Percentiles rank a stretch among this genome's conserved stretches.
Evolutionary conservation across 306 rosid genomes (phyloP).

Genomic region (Clitoria ternatea): DNA sequence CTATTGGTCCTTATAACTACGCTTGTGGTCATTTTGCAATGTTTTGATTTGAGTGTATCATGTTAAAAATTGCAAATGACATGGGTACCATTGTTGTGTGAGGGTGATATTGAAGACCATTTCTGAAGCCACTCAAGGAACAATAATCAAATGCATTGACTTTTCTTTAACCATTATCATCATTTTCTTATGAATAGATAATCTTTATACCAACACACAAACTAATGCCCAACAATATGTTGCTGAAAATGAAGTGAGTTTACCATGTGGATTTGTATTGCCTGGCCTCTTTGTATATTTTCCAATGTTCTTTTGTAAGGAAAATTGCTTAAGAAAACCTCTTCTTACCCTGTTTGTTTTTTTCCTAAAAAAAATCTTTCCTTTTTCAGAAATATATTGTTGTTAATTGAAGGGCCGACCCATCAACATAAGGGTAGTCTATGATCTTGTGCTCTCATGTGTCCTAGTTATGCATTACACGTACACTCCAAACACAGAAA

Average conservation of each 20-base stretch:
- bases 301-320: not conserved
- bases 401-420: too few relatives aligned
- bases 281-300: not conserved
- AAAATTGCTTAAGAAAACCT: not conserved
- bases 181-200: not conserved
- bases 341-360: not conserved
- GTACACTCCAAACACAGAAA: too few relatives aligned
- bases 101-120: not conserved
- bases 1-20: constrained; percentile 1
- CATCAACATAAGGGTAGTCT: too few relatives aligned
- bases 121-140: constrained; percentile 8
- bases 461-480: too few relatives aligned
- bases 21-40: not conserved
- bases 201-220: not conserved
- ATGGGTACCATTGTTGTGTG: not conserved
- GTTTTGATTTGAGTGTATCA: not conserved
- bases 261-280: not conserved
- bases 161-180: not conserved
- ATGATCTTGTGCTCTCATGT: too few relatives aligned
- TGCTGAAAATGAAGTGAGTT: constrained; percentile 1
- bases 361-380: not conserved
- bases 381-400: too few relatives aligned
- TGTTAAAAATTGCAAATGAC: constrained; percentile 10
- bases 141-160: constrained; percentile 19
- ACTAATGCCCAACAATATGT: not conserved